Conservation (phyloP, 2,329 filamentous ascomycete genomes). For the Trichoderma sp. region DNA sequence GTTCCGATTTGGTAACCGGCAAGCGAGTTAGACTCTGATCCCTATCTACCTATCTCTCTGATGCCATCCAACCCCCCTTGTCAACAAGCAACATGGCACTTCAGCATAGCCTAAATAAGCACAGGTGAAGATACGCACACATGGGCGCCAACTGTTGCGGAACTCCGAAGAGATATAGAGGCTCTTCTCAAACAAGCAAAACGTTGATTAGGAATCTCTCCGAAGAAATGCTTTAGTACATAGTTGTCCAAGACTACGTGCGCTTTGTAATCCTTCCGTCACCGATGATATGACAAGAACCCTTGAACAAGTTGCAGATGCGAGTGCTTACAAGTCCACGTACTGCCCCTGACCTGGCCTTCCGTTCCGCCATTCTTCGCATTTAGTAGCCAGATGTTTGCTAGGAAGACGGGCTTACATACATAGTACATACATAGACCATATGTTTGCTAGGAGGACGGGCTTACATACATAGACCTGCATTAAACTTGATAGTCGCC, state of each 20-base stretch:
- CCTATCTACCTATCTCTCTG: neutral
- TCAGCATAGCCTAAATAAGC: neutral
- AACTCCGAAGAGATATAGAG: neutral
- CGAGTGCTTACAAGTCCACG: neutral
- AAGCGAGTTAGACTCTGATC: neutral
- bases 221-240: neutral
- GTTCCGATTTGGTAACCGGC: neutral
- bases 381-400: neutral
- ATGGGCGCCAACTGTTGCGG: neutral
- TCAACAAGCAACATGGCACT: neutral
- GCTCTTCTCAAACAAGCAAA: neutral
- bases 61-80: neutral
- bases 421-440: neutral
- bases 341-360: neutral
- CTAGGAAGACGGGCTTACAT: neutral
- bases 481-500: neutral
- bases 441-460: too few species aligned
- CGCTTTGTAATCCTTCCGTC: neutral
- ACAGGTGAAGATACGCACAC: neutral
- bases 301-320: neutral
- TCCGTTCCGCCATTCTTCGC: neutral
- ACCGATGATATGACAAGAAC: neutral
- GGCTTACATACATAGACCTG: neutral
- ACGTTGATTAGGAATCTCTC: neutral
- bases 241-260: neutral